A percentile compares a stretch with the other conserved stretches of the same genome.
Evolutionary conservation across 73 alveolate species (phyloP).

Genomic region (Blepharisma japonicum): DNA sequence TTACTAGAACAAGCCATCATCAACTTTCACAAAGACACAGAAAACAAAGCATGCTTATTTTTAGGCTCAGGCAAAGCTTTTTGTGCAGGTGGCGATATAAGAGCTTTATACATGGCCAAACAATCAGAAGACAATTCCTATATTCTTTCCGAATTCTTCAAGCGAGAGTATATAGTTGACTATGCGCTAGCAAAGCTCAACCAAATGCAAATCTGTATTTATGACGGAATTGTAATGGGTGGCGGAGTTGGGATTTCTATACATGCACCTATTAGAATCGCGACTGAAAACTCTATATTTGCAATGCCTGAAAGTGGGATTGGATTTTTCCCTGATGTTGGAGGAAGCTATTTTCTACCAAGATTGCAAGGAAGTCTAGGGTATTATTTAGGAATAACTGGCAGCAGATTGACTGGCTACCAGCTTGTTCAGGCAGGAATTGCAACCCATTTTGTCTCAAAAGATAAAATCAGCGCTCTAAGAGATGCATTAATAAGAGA

Average conservation of each 20-base stretch:
- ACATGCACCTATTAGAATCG: slow-evolving; percentile 86
- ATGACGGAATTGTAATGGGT: slow-evolving; percentile 97
- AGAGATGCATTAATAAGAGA: slow-evolving; percentile 39
- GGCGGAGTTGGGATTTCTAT: slow-evolving; percentile 93
- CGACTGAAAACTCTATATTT: slow-evolving; percentile 83
- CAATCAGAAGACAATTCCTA: slow-evolving; percentile 41
- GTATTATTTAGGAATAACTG: slow-evolving; percentile 81
- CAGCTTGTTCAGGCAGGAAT: slow-evolving; percentile 82
- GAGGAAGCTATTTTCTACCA: slow-evolving; percentile 87
- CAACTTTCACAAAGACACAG: slow-evolving; percentile 39
- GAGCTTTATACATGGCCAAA: slow-evolving; percentile 61
- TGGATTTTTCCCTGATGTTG: slow-evolving; percentile 93
- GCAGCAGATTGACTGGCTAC: slow-evolving; percentile 74
- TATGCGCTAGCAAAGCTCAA: slow-evolving; percentile 68
- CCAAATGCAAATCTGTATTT: slow-evolving; percentile 71
- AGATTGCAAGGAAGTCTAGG: slow-evolving; percentile 75
- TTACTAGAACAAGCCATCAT: slow-evolving; percentile 39
- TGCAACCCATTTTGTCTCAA: slow-evolving; percentile 82
- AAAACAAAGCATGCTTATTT: slow-evolving; percentile 60
- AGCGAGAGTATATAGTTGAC: slow-evolving; percentile 68
- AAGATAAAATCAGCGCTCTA: slow-evolving; percentile 42
- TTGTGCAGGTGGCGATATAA: slow-evolving; percentile 96
- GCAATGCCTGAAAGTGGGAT: slow-evolving; percentile 95
- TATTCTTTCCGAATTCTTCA: slow-evolving; percentile 44
- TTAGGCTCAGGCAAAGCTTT: slow-evolving; percentile 83